Percentiles rank a stretch among this genome's conserved stretches.
Evolutionary conservation across 305 asterid species (phyloP).

Genomic region (Withania somnifera): DNA sequence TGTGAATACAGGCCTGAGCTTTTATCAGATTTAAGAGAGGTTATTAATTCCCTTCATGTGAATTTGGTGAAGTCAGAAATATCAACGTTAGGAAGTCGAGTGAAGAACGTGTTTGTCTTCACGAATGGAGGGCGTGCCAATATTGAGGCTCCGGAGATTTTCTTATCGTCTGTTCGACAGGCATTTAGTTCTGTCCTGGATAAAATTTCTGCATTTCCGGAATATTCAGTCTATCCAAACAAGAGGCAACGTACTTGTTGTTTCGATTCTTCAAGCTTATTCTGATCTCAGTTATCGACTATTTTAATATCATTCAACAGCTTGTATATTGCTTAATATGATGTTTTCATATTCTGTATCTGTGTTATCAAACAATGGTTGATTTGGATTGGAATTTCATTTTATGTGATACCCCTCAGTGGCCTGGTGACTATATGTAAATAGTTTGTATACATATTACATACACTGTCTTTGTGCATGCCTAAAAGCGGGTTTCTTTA

Average conservation of each 20-base stretch:
- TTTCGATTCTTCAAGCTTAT: conserved; percentile 10
- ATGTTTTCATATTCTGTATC: background rate
- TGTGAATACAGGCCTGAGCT: conserved; percentile 57
- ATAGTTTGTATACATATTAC: background rate
- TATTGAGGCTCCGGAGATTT: conserved; percentile 5
- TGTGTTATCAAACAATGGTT: background rate
- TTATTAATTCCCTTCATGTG: conserved; percentile 23
- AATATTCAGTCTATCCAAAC: conserved; percentile 28
- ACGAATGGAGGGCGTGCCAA: background rate
- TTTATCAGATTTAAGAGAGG: conserved; percentile 30
- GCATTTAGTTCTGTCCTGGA: conserved; percentile 38
- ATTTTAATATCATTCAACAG: background rate
- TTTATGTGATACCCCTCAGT: background rate
- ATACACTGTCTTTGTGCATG: background rate
- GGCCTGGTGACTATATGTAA: background rate
- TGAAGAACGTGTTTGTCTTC: conserved; percentile 39
- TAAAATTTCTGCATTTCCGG: conserved; percentile 41
- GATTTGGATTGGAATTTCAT: background rate
- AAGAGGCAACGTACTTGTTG: conserved; percentile 24
- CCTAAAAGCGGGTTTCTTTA: background rate
- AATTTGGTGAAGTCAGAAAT: conserved; percentile 42
- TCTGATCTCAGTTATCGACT: background rate
- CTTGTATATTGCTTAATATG: background rate
- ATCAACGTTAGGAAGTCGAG: conserved; percentile 50
- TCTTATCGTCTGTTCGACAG: conserved; percentile 19